Percentiles rank a stretch among this genome's conserved stretches.
phyloP scores from a whole-genome alignment of 176 grass and related monocot genomes.

The Eleusine coracana region DNA sequence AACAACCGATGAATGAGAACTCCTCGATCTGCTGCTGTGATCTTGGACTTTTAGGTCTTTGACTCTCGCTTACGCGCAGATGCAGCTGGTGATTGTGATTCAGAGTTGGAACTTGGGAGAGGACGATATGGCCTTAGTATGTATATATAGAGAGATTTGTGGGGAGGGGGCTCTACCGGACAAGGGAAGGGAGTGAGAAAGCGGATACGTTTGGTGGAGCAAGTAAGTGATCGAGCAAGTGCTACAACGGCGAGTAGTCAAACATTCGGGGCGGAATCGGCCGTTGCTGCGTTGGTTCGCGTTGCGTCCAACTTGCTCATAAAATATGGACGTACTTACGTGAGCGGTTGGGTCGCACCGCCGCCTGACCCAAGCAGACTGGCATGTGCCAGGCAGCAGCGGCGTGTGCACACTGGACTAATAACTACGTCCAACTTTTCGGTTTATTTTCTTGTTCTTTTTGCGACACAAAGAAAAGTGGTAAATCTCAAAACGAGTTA shows the following conservation, averaged over 20 bases:
- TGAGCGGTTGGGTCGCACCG: not conserved
- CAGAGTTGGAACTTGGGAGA: not conserved
- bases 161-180: too few relatives aligned
- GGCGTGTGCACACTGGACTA: not conserved
- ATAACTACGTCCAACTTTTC: not conserved
- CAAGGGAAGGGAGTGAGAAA: not conserved
- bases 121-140: not conserved
- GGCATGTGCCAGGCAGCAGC: not conserved
- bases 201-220: conserved; percentile 35
- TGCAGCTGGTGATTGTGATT: not conserved
- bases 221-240: not conserved
- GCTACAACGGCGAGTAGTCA: conserved; percentile 21
- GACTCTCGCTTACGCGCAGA: not conserved
- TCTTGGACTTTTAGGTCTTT: conserved; percentile 6
- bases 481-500: not conserved
- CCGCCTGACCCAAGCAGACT: not conserved
- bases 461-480: not conserved
- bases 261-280: conserved; percentile 30
- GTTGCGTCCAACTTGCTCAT: not conserved
- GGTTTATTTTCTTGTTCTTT: not conserved
- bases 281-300: conserved; percentile 44
- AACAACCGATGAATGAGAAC: not conserved
- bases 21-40: not conserved
- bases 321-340: not conserved
- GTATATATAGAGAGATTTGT: not conserved